phyloP scores from a whole-genome alignment of 2,329 filamentous ascomycete genomes.

The Davidsoniella eucalypti region DNA sequence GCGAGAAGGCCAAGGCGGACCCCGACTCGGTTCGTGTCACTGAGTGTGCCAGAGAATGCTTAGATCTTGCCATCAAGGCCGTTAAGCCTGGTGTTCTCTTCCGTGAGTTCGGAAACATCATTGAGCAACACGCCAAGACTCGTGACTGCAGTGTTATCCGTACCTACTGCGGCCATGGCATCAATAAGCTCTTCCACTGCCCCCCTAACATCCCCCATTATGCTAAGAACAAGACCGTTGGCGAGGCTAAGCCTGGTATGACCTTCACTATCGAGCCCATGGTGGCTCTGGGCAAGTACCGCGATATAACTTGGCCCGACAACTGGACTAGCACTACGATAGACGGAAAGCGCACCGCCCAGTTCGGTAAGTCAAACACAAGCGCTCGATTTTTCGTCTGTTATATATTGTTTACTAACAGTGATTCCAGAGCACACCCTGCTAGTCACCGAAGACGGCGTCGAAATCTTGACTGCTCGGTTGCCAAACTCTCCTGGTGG shows the following conservation, averaged over 20 bases:
- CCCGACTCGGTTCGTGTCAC: conserved; percentile 80
- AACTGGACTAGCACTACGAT: conserved; percentile 94
- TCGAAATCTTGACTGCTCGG: conserved; percentile 66
- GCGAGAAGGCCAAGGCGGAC: conserved; percentile 68
- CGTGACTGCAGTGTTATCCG: conserved; percentile 79
- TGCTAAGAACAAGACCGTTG: conserved; percentile 94
- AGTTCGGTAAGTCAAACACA: conserved; percentile 53
- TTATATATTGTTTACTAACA: not conserved
- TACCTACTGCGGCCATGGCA: conserved; percentile 90
- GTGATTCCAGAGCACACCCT: conserved; percentile 53
- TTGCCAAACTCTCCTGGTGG: conserved; percentile 60
- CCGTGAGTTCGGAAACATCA: conserved; percentile 82
- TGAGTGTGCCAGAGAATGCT: conserved; percentile 73
- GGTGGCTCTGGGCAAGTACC: conserved; percentile 83
- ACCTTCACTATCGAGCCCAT: conserved; percentile 99
- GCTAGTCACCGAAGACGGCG: conserved; percentile 65
- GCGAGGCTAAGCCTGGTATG: conserved; percentile 88
- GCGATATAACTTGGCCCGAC: conserved; percentile 93
- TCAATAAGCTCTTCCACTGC: conserved; percentile 86
- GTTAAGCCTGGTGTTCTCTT: conserved; percentile 90
- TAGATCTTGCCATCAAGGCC: conserved; percentile 78
- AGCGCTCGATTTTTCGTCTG: not conserved
- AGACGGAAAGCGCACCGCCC: conserved; percentile 78
- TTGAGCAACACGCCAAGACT: conserved; percentile 86
- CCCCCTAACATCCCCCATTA: conserved; percentile 94